phyloP scores from a whole-genome alignment of 2,329 filamentous ascomycete genomes.

The Metarhizium robertsii region DNA sequence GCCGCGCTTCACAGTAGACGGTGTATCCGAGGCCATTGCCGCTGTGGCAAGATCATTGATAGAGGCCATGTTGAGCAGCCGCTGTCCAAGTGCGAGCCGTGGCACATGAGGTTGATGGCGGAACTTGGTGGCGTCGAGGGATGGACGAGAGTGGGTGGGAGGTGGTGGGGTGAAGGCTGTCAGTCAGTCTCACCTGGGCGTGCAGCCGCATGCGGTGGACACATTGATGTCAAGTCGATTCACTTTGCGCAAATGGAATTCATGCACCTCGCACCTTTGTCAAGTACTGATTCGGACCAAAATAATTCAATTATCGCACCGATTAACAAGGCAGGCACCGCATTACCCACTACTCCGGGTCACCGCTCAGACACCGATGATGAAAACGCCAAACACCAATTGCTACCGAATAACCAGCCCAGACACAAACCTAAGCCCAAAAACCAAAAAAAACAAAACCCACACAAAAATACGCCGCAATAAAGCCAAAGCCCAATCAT shows the following conservation, averaged over 20 bases:
- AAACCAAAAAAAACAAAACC: too few relatives aligned
- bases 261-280: too few relatives aligned
- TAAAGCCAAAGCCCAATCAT: not conserved
- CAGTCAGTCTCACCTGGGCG: too few relatives aligned
- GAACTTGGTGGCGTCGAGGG: not conserved
- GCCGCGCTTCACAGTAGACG: constrained; percentile 35
- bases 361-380: not conserved
- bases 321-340: not conserved
- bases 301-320: not conserved
- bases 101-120: not conserved
- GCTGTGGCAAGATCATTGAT: constrained; percentile 41
- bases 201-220: too few relatives aligned
- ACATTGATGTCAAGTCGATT: too few relatives aligned
- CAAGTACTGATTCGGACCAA: not conserved
- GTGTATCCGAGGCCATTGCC: constrained; percentile 30
- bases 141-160: not conserved
- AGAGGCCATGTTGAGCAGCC: constrained; percentile 27
- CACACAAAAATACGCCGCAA: not conserved
- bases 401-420: not conserved
- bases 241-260: too few relatives aligned
- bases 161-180: not conserved
- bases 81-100: not conserved
- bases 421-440: not conserved
- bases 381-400: not conserved
- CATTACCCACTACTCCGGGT: not conserved